Evolutionary conservation across 1,139 yeast genomes (phyloP).

Genomic region (Magnusiomyces ingens): DNA sequence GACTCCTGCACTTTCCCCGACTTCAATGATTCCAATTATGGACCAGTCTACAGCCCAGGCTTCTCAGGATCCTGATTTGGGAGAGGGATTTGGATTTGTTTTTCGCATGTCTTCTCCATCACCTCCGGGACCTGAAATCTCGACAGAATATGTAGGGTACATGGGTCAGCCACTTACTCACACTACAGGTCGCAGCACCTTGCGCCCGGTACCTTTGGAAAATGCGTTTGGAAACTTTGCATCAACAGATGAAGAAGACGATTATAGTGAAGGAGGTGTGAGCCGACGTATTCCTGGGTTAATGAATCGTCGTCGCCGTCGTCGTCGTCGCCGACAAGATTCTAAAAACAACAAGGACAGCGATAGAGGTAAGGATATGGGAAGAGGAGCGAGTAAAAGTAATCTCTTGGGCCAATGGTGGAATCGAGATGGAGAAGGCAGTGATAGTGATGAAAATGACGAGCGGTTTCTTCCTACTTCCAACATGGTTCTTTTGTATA

Average conservation of each 20-base stretch:
- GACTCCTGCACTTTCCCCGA: neutral
- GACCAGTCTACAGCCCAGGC: neutral
- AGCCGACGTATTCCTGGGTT: neutral
- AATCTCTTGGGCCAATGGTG: neutral
- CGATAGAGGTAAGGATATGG: neutral
- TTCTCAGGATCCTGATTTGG: neutral
- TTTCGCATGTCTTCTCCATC: neutral
- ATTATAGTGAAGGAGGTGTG: neutral
- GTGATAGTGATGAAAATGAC: neutral
- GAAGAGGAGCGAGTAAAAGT: neutral
- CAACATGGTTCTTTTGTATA: neutral
- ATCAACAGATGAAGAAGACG: slow-evolving; percentile 2
- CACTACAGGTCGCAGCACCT: neutral
- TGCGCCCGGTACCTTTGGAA: neutral
- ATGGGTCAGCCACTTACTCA: neutral
- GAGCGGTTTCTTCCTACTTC: neutral
- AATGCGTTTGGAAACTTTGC: slow-evolving; percentile 3
- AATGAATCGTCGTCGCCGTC: neutral
- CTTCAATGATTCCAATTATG: neutral
- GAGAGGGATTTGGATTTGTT: neutral
- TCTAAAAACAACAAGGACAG: neutral
- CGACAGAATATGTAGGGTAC: neutral
- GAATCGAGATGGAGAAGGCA: neutral
- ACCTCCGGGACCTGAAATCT: neutral
- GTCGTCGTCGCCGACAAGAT: neutral